Evolutionary conservation across 2,329 filamentous ascomycete genomes (phyloP).

Genomic region (Diaporthe vexans): DNA sequence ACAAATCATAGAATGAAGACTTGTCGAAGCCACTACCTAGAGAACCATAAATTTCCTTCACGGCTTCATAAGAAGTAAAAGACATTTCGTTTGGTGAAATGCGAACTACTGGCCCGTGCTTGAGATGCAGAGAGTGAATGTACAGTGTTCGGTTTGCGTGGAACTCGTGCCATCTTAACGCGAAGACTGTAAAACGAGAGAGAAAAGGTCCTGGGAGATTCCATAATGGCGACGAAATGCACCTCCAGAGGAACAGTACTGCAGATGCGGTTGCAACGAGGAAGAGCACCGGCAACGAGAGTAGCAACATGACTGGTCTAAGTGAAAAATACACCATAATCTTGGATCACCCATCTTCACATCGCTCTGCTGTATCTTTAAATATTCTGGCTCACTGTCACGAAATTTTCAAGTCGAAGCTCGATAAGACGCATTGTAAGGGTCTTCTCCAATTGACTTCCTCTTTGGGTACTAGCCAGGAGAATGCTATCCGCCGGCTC

Average conservation of each 20-base stretch:
- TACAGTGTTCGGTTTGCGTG: constrained; percentile 65
- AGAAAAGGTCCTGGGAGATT: constrained; percentile 62
- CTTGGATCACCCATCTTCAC: neutral
- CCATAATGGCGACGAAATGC: constrained; percentile 53
- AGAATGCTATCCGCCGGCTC: neutral
- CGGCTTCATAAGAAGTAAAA: constrained; percentile 67
- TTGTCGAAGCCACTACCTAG: constrained; percentile 75
- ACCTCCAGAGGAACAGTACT: neutral
- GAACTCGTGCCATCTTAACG: constrained; percentile 70
- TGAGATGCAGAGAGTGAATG: constrained; percentile 67
- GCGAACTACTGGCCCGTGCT: constrained; percentile 70
- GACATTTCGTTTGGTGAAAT: constrained; percentile 71
- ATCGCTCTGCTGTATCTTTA: neutral
- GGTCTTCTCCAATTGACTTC: neutral
- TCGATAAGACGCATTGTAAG: neutral
- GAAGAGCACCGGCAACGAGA: neutral
- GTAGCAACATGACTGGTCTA: neutral
- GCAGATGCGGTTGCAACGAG: neutral
- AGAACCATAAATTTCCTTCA: constrained; percentile 75
- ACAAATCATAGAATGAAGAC: constrained; percentile 75
- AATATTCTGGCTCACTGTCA: neutral
- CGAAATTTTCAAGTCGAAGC: neutral
- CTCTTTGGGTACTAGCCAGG: neutral
- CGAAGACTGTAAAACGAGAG: constrained; percentile 64
- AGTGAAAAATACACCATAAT: neutral